Conservation (phyloP, 2,329 filamentous ascomycete species). For the Trichoderma sp. region DNA sequence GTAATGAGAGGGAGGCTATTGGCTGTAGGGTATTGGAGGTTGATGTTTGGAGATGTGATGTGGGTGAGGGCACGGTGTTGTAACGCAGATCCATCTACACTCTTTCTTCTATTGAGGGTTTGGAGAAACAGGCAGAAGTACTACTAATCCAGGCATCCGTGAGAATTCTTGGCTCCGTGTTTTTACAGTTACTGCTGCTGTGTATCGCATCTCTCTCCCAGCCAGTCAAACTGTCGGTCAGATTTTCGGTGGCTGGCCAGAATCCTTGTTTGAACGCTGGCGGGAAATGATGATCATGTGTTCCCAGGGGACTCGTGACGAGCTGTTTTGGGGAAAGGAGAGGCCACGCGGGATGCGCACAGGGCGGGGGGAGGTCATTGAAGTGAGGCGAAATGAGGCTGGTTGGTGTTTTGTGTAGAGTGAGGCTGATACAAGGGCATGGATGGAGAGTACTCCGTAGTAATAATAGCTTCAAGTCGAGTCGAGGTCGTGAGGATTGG, state of each 20-base stretch:
- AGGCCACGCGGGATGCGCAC: not conserved
- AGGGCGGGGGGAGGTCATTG: not conserved
- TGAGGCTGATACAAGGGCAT: not conserved
- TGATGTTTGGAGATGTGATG: not conserved
- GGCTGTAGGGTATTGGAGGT: not conserved
- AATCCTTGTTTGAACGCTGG: not conserved
- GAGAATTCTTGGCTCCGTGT: not conserved
- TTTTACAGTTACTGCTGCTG: not conserved
- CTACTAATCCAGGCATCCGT: no score
- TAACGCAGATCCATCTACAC: no score
- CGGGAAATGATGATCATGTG: constrained; percentile 1
- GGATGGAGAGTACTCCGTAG: no score
- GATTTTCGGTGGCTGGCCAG: not conserved
- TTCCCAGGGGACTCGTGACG: not conserved
- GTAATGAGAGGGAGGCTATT: not conserved
- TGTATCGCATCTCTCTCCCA: not conserved
- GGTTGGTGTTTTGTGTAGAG: not conserved
- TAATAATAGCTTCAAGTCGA: not conserved
- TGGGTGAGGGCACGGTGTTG: not conserved
- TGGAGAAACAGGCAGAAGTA: not conserved
- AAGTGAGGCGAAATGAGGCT: not conserved
- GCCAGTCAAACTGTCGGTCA: not conserved
- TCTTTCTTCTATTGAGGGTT: not conserved
- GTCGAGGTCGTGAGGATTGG: not conserved
- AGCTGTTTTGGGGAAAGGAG: not conserved